Evolutionary conservation across 2,329 filamentous ascomycete species (phyloP).

Genomic region (Clonostachys solani): DNA sequence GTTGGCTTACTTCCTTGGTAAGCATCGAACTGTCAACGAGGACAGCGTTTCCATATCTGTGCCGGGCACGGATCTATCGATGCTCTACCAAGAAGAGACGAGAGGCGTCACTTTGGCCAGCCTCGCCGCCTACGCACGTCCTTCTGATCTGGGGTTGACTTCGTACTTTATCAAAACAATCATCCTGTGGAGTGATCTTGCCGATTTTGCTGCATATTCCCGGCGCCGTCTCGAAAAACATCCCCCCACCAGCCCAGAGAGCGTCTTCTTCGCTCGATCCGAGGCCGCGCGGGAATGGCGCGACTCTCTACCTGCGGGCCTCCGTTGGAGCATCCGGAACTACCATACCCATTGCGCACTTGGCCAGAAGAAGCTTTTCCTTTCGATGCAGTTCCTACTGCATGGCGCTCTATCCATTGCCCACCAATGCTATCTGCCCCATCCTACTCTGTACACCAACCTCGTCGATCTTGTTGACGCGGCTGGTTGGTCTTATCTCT

Average conservation of each 20-base stretch:
- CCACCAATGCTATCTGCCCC: constrained; percentile 15
- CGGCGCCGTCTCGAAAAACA: constrained; percentile 4
- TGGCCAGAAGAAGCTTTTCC: constrained; percentile 8
- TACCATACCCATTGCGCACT: constrained; percentile 7
- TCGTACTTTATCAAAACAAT: constrained; percentile 10
- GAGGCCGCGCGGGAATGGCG: constrained; percentile 6
- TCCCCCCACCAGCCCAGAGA: constrained; percentile 6
- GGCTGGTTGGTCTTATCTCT: constrained; percentile 12
- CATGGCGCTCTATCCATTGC: constrained; percentile 11
- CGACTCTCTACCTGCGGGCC: constrained; percentile 6
- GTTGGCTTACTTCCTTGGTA: constrained; percentile 8
- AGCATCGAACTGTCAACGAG: constrained; percentile 5
- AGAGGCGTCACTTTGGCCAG: constrained; percentile 6
- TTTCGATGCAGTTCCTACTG: constrained; percentile 14
- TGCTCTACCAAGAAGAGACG: constrained; percentile 8
- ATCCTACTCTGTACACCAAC: constrained; percentile 8
- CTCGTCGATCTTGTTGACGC: constrained; percentile 11
- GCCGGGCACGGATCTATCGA: constrained; percentile 7
- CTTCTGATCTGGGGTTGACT: constrained; percentile 10
- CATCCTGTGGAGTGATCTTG: constrained; percentile 10
- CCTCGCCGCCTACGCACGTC: constrained; percentile 3
- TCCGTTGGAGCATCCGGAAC: constrained; percentile 7
- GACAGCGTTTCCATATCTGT: constrained; percentile 6
- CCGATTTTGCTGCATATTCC: constrained; percentile 6
- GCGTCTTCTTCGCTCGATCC: constrained; percentile 1